A percentile compares a stretch with the other conserved stretches of the same genome.
Conservation (phyloP, 768 basidiomycete genomes). For the Psilocybe cyanescens region DNA sequence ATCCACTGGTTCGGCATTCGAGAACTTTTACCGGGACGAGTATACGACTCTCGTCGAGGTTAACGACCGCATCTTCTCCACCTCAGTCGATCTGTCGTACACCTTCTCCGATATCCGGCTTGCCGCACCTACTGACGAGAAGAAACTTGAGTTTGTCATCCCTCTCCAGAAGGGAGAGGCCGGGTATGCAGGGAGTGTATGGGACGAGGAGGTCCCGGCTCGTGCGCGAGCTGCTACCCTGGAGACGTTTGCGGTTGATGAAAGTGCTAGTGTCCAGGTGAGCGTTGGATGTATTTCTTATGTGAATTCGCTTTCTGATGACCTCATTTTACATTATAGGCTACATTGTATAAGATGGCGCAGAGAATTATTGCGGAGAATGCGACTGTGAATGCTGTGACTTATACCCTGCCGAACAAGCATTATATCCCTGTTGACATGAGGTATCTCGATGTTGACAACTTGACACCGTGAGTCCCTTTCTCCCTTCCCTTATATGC, state of each 20-base stretch:
- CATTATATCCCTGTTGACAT: conserved; percentile 93
- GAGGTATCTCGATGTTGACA: conserved; percentile 72
- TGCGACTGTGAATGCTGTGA: conserved; percentile 56
- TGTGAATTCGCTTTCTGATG: background rate
- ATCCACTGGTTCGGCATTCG: conserved; percentile 85
- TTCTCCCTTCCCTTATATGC: conserved; percentile 3
- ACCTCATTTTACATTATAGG: conserved; percentile 55
- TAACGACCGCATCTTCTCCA: conserved; percentile 88
- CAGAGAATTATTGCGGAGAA: conserved; percentile 73
- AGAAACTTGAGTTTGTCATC: conserved; percentile 52
- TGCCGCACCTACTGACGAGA: conserved; percentile 50
- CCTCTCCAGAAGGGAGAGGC: conserved; percentile 37
- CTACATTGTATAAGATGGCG: conserved; percentile 91
- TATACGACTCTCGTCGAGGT: conserved; percentile 88
- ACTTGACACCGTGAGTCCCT: conserved; percentile 60
- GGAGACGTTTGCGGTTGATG: conserved; percentile 82
- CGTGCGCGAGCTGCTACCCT: conserved; percentile 69
- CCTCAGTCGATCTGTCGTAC: conserved; percentile 80
- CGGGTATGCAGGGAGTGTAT: conserved; percentile 50
- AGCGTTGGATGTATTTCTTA: conserved; percentile 17
- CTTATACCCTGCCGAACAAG: conserved; percentile 88
- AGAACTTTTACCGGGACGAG: conserved; percentile 80
- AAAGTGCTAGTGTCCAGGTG: conserved; percentile 93
- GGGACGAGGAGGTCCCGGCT: conserved; percentile 58
- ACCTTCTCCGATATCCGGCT: conserved; percentile 57